Evolutionary conservation across 192 early-diverging fungal genomes (phyloP), one percentile per base, ranked within the genome.

Genomic region (Coemansia aciculifera): DNA sequence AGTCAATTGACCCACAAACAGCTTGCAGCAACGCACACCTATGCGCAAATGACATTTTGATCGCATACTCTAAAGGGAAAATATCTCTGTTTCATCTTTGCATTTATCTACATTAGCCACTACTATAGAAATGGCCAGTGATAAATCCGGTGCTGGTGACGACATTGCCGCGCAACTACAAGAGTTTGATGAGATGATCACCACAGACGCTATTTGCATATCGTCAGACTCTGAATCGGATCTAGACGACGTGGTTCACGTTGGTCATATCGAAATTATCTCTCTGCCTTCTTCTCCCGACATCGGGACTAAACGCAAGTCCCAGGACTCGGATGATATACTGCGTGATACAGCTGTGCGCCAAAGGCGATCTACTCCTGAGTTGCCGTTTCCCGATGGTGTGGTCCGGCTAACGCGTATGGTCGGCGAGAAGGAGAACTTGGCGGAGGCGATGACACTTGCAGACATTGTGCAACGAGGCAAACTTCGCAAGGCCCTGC

Each of bases 401-500:
- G 48, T 37, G 0, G 69, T 74, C 0, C 42, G 69, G 4, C 49
- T 74, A 27, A 74, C 78, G 7, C 65, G 39, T 8, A 63, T 71
- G 63, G 31, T 61, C 3, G 59, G 62, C 23, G 59, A 73, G 32
- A 51, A 34, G 5, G 23, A 31, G 7, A 69, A 71, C 39, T 31
- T 59, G 12, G 31, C 32, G 6, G 34, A 32, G 2, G 65, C 43
- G 15, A 59, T 60, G 19, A 72, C 67, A 1, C 39, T 80, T 0
- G 27, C 15, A 1, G 69, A 71, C 8, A 11, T 80, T 36, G 3
- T 80, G 6, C 78, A 75, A 44, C 56, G 51, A 0, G 48, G 23
- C 6, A 69, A 36, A 13, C 63, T 81, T n/a, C 63, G 78, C 27
- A 88, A 88, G 40, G 87, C 86, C 5, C 54, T 88, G 1, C 27